These are phyloP conservation scores for Scenedesmus sp. DNA, from an alignment of 163 green algal genomes.

Conservation along the genomic window DNA sequence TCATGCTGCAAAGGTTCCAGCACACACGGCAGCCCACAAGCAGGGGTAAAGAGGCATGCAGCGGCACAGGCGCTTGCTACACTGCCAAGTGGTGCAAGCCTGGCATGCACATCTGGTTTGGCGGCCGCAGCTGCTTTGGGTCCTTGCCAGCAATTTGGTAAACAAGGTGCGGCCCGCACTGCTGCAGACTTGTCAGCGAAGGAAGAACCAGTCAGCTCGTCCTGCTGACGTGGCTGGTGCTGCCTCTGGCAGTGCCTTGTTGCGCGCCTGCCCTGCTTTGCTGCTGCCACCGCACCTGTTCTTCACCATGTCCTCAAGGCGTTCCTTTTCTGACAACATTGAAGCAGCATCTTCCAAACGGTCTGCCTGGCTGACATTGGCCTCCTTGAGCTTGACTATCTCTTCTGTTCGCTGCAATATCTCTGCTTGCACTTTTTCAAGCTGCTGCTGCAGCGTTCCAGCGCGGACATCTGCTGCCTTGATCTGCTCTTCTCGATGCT, in stretches of 20 bases:
- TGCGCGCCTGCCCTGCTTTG: background rate
- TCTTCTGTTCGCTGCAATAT: slow-evolving; percentile 51
- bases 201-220: background rate
- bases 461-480: slow-evolving; percentile 67
- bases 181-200: background rate
- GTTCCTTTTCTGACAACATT: slow-evolving; percentile 68
- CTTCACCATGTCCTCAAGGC: slow-evolving; percentile 66
- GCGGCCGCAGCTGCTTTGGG: background rate
- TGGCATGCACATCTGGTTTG: background rate
- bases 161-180: background rate
- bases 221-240: background rate
- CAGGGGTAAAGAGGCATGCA: no score
- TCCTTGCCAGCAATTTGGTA: background rate
- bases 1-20: slow-evolving; percentile 61
- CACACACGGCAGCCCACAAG: background rate
- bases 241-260: background rate
- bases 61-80: no score
- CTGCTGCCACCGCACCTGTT: slow-evolving; percentile 44
- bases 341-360: slow-evolving; percentile 63
- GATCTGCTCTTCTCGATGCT: slow-evolving; percentile 73
- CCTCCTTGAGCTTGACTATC: slow-evolving; percentile 57
- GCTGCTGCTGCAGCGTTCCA: slow-evolving; percentile 53
- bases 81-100: no score
- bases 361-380: slow-evolving; percentile 52
- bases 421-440: slow-evolving; percentile 59